Percentiles rank a stretch among this genome's conserved stretches.
Evolutionary conservation across 225 moss, liverwort and hornwort genomes (phyloP).

Genomic region (Physcomitrium patens): DNA sequence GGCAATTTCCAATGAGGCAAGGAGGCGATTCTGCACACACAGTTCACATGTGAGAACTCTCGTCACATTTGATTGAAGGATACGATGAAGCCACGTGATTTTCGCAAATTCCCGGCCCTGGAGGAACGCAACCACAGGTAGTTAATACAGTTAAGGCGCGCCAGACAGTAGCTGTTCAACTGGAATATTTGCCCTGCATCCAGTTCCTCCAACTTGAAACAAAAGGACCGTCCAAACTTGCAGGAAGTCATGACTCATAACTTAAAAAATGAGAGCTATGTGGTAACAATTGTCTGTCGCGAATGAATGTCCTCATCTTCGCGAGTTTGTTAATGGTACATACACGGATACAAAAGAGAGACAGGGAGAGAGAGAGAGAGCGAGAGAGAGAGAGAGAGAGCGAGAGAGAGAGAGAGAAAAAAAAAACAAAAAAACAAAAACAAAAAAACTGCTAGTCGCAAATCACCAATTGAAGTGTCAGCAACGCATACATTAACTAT

Average conservation of each 20-base stretch:
- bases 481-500: no score
- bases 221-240: neutral
- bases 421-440: neutral
- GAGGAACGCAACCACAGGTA: slow-evolving; percentile 28
- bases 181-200: neutral
- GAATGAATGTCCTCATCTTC: neutral
- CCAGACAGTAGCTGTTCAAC: slow-evolving; percentile 9
- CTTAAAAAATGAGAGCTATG: neutral
- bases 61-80: neutral
- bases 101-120: slow-evolving; percentile 22
- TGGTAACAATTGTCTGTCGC: slow-evolving; percentile 5
- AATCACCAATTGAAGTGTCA: no score
- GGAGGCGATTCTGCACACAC: neutral
- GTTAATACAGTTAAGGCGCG: slow-evolving; percentile 37
- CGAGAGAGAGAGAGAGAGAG: no score
- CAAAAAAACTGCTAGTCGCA: no score
- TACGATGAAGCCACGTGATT: slow-evolving; percentile 30
- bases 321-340: neutral
- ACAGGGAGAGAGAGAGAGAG: no score
- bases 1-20: slow-evolving; percentile 10
- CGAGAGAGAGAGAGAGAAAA: no score
- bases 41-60: neutral
- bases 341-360: no score
- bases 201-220: slow-evolving; percentile 2
- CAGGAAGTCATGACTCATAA: neutral